These are phyloP conservation scores for Aotearoamyces nothofagi DNA, from an alignment of 2,329 filamentous ascomycete species.

Conservation along the genomic window DNA sequence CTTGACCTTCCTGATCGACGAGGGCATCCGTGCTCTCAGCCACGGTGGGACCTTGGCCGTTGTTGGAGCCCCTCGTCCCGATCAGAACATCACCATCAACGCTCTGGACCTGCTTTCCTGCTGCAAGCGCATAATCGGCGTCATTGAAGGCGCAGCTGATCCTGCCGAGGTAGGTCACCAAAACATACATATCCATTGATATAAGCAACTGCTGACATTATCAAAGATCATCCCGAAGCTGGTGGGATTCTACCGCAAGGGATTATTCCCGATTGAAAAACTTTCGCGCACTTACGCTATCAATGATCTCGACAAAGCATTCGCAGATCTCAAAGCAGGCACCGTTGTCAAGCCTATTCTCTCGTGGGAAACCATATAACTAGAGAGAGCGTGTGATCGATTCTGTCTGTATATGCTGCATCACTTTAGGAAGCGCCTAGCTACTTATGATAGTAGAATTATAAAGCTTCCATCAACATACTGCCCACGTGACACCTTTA, in stretches of 20 bases:
- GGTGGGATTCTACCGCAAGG: conserved; percentile 17
- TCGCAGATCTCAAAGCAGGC: conserved; percentile 13
- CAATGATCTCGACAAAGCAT: conserved; percentile 11
- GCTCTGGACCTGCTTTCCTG: conserved; percentile 12
- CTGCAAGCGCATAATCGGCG: conserved; percentile 19
- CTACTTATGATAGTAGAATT: too few species aligned
- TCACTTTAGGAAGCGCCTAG: too few species aligned
- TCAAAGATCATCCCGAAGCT: conserved; percentile 20
- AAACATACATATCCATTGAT: conserved; percentile 4
- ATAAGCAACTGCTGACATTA: too few species aligned
- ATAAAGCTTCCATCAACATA: too few species aligned
- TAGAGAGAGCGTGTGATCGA: too few species aligned
- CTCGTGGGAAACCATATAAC: neutral
- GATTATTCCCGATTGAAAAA: conserved; percentile 21
- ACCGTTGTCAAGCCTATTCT: conserved; percentile 6
- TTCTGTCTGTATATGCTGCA: too few species aligned
- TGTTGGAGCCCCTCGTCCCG: conserved; percentile 19
- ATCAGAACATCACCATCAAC: conserved; percentile 14
- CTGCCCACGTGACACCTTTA: too few species aligned
- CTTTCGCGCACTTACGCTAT: conserved; percentile 18
- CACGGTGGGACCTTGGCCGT: conserved; percentile 18
- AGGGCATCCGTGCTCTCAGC: conserved; percentile 16
- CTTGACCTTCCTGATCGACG: conserved; percentile 14
- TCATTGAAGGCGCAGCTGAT: conserved; percentile 19
- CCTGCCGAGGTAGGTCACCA: too few species aligned